Conservation (phyloP, 1,284 basidiomycete genomes). For the Erythrobasidium hasegawianum region DNA sequence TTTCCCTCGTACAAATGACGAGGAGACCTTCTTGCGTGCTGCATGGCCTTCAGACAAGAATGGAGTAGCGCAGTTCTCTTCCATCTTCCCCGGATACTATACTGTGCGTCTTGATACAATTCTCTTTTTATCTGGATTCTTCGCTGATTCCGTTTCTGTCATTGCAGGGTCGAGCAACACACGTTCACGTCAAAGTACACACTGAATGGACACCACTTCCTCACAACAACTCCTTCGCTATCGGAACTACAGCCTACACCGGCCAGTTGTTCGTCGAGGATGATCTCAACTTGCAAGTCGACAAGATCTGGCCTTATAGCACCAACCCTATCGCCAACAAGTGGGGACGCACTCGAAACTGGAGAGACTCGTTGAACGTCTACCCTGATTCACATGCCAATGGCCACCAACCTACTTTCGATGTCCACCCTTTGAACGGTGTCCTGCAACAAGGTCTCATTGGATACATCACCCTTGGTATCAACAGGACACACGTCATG, state of each 20-base stretch:
- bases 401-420: conserved; percentile 51
- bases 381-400: conserved; percentile 50
- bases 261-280: conserved; percentile 55
- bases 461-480: conserved; percentile 43
- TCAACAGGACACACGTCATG: conserved; percentile 30
- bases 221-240: conserved; percentile 49
- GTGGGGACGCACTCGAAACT: conserved; percentile 52
- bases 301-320: conserved; percentile 49
- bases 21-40: conserved; percentile 59
- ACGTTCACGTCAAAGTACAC: conserved; percentile 52
- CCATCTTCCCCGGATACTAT: conserved; percentile 64
- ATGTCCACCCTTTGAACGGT: conserved; percentile 51
- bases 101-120: background rate
- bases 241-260: conserved; percentile 49
- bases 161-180: conserved; percentile 39
- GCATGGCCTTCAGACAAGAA: conserved; percentile 64
- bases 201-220: conserved; percentile 49
- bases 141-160: conserved; percentile 34
- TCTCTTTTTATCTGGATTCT: background rate
- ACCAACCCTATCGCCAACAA: conserved; percentile 50
- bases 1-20: conserved; percentile 50
- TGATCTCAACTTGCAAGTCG: conserved; percentile 50
- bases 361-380: conserved; percentile 52
- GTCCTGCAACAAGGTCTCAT: conserved; percentile 52
- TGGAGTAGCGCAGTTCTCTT: conserved; percentile 64